Evolutionary conservation across 257 asterid genomes (phyloP).

Genomic region (Anisodus tanguticus): DNA sequence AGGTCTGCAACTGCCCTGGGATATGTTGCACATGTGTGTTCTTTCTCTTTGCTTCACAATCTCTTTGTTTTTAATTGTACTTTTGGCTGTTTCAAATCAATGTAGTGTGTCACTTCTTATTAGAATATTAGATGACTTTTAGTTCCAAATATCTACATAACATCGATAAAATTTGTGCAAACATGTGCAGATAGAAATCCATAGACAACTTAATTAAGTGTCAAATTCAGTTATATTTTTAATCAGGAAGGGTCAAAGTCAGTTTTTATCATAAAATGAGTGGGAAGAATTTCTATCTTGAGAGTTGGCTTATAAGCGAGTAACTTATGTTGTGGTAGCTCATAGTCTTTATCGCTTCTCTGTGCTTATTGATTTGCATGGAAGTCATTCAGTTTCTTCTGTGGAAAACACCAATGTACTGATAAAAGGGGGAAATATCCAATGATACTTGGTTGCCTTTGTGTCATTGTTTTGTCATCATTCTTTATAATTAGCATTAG

Average conservation of each 20-base stretch:
- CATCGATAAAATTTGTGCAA: background rate
- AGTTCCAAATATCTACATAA: background rate
- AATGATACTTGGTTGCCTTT: background rate
- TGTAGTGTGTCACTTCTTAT: slow-evolving; percentile 1
- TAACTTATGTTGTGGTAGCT: slow-evolving; percentile 6
- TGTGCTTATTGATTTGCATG: background rate
- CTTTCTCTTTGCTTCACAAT: slow-evolving; percentile 39
- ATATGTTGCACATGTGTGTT: slow-evolving; percentile 89
- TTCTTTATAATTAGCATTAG: background rate
- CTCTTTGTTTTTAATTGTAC: background rate
- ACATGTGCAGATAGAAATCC: background rate
- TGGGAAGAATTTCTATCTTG: background rate
- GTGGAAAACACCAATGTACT: background rate
- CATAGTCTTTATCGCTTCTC: background rate
- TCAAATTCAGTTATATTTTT: background rate
- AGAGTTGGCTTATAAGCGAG: background rate
- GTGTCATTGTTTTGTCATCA: slow-evolving; percentile 6
- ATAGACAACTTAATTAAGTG: background rate
- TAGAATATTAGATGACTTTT: slow-evolving; percentile 12
- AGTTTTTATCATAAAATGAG: background rate
- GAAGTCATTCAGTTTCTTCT: background rate
- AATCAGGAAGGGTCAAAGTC: background rate
- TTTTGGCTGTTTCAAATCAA: slow-evolving; percentile 3
- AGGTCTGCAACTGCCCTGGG: slow-evolving; percentile 96
- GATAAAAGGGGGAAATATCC: background rate